Conservation (phyloP, 1,139 yeast species). For the Lodderomyces theae region DNA sequence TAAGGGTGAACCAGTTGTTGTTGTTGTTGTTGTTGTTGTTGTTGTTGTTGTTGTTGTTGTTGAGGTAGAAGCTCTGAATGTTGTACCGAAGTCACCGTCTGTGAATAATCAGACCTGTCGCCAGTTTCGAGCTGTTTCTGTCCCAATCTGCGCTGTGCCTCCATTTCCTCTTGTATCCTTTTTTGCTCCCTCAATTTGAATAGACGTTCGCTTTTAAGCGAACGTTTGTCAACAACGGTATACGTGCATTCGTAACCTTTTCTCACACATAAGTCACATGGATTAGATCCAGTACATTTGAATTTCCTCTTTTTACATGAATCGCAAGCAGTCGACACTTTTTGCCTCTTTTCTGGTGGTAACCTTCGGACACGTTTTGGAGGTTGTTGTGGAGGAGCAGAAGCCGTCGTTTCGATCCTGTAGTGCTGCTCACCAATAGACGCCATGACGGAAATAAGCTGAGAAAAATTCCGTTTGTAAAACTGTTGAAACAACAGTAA, state of each 20-base stretch:
- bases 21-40: slow-evolving; percentile 2
- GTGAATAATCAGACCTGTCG: neutral
- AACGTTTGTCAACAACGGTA: slow-evolving; percentile 26
- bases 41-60: slow-evolving; percentile 5
- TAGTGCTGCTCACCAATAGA: slow-evolving; percentile 1
- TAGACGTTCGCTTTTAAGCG: slow-evolving; percentile 27
- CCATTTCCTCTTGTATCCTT: slow-evolving; percentile 4
- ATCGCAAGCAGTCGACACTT: slow-evolving; percentile 42
- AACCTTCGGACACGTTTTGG: slow-evolving; percentile 18
- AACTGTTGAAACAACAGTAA: too few species aligned
- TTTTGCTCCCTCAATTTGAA: slow-evolving; percentile 15
- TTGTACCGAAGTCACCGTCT: neutral
- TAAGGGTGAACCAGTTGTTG: neutral
- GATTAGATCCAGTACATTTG: slow-evolving; percentile 30
- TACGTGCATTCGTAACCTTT: slow-evolving; percentile 25
- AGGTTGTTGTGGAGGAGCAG: neutral
- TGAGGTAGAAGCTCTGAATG: neutral
- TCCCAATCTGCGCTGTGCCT: neutral
- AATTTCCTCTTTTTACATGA: slow-evolving; percentile 38
- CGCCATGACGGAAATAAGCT: too few species aligned
- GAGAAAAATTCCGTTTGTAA: too few species aligned
- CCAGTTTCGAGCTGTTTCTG: too few species aligned
- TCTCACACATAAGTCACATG: slow-evolving; percentile 27
- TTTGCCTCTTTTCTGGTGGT: slow-evolving; percentile 26
- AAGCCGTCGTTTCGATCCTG: too few species aligned